Percentiles rank a stretch among this genome's conserved stretches.
phyloP scores from a whole-genome alignment of 2,329 filamentous ascomycete species.

The Botrytis deweyae region DNA sequence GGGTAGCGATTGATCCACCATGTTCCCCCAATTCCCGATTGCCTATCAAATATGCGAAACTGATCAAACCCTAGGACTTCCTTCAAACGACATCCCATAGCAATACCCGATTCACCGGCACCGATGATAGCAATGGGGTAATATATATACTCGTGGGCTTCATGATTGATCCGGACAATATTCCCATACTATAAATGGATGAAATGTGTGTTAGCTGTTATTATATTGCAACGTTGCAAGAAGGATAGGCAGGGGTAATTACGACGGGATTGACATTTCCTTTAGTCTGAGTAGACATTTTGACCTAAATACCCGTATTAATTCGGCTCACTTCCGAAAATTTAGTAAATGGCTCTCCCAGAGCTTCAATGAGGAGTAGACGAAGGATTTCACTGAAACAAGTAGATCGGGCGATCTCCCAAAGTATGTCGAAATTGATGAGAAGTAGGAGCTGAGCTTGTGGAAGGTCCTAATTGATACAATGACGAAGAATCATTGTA shows the following conservation, averaged over 20 bases:
- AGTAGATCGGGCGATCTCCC: not conserved
- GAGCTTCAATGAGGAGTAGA: not conserved
- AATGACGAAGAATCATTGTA: not conserved
- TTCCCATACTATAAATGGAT: constrained; percentile 30
- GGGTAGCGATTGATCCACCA: constrained; percentile 63
- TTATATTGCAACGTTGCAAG: not conserved
- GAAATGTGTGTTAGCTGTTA: not conserved
- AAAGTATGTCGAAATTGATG: not conserved
- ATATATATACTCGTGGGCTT: constrained; percentile 41
- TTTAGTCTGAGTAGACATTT: not conserved
- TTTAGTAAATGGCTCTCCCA: not conserved
- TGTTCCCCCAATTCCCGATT: constrained; percentile 50
- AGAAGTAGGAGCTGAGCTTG: not conserved
- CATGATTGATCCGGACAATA: constrained; percentile 44
- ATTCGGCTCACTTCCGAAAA: not conserved
- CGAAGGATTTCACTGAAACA: not conserved
- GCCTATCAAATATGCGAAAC: constrained; percentile 57
- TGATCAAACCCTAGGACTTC: constrained; percentile 54
- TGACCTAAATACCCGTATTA: not conserved
- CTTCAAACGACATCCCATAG: constrained; percentile 57
- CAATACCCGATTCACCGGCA: constrained; percentile 58
- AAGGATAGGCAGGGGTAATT: not conserved
- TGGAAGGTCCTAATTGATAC: not conserved
- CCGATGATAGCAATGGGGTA: constrained; percentile 53
- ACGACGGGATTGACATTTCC: not conserved